These are phyloP conservation scores for Chrysanthemum makinoi DNA, from an alignment of 129 eudicot species.

Conservation along the genomic window DNA sequence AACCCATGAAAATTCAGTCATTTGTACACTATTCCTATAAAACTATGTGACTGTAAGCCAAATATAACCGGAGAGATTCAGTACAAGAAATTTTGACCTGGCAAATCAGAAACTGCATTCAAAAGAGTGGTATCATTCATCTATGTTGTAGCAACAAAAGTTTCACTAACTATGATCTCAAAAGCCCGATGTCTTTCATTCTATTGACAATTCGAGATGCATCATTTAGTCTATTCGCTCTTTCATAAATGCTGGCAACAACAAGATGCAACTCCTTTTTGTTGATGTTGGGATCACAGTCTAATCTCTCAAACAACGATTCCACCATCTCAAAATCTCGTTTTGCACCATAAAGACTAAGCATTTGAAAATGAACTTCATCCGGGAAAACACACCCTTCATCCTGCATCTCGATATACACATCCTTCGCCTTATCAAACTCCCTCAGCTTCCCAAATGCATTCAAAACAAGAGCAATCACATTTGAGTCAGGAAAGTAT, in stretches of 20 bases:
- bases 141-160: not conserved
- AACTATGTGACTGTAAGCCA: too few species aligned
- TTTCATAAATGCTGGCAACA: conserved; percentile 71
- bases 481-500: conserved; percentile 17
- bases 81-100: not conserved
- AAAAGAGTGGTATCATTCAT: too few species aligned
- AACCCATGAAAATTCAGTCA: conserved; percentile 4
- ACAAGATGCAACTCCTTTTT: conserved; percentile 88
- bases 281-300: conserved; percentile 56
- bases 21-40: conserved; percentile 5
- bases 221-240: conserved; percentile 76
- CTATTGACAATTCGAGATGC: conserved; percentile 60
- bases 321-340: conserved; percentile 69
- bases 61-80: not conserved
- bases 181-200: conserved; percentile 52
- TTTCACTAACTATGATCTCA: conserved; percentile 21
- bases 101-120: conserved; percentile 2
- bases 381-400: conserved; percentile 88
- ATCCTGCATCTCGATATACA: conserved; percentile 72
- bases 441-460: conserved; percentile 29
- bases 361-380: conserved; percentile 93
- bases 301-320: conserved; percentile 50
- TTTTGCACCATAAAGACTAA: conserved; percentile 72
- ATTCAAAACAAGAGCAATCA: conserved; percentile 2
- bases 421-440: conserved; percentile 66